Evolutionary conservation across 2,329 filamentous ascomycete species (phyloP), one percentile per base, ranked within the genome.

Genomic region (Fusarium kyushuense): DNA sequence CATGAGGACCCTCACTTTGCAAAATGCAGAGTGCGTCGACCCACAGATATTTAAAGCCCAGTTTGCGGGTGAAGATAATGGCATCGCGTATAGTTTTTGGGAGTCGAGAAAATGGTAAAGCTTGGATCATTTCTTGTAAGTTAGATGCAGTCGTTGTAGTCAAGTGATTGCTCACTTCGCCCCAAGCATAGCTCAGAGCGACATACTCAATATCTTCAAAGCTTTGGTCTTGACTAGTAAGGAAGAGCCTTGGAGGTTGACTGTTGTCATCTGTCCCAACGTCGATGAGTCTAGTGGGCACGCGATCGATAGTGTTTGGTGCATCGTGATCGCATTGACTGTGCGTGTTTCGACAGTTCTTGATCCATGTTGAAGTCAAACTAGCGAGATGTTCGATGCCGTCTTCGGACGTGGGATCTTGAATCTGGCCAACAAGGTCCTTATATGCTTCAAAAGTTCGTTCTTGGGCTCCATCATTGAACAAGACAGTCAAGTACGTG

Each of bases 111-210:
- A 17, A 36, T 10, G 51, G 51, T 8, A 54, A 12, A 3, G 5
- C 6, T 14, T 13, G 4, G 2, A 13, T 1, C 40, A 45, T 54
- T 7, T 13, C 6, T 14, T 36, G 9, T 6, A 54, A 12, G 5
- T 54, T 54, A 6, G 51, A 45, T 6, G 51, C 40, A 4, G 30
- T 54, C 1, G 51, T 36, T 14, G 16, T 54, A 1, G 10, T 5
- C 16, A 16, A 33, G 5, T 53, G 11, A 2, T 13, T 17, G 11
- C 4, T 46, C 3, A 2, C 16, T 17, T 13, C 17, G 2, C 51
- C 51, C 51, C 51, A 54, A 2, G 40, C 51, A 29, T 54, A 54
- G 12, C 51, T 46, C 2, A 54, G 4, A 29, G 51, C 51, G 21
- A 14, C 40, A 14, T 53, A 53, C n/a, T 53, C 13, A 1, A 43